Percentiles rank a stretch among this genome's conserved stretches.
phyloP scores from a whole-genome alignment of 371 early-diverging fungal genomes.

The Phascolomyces articulosus region DNA sequence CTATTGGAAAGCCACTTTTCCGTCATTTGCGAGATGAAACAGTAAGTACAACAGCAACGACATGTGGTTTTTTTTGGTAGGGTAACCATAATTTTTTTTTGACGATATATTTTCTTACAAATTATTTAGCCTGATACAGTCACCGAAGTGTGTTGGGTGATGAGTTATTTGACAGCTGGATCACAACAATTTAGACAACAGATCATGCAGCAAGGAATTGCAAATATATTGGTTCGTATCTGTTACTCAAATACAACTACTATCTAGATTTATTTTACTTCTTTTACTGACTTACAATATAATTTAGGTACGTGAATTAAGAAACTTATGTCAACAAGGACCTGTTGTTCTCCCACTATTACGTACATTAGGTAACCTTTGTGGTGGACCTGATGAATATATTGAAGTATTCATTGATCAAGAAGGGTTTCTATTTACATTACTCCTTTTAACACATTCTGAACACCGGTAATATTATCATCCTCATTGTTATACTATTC shows the following conservation, averaged over 20 bases:
- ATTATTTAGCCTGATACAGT: conserved; percentile 60
- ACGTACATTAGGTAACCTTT: conserved; percentile 74
- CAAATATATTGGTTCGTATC: conserved; percentile 5
- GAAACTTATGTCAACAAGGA: conserved; percentile 33
- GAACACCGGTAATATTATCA: conserved; percentile 53
- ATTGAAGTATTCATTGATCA: conserved; percentile 53
- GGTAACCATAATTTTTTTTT: too few relatives aligned
- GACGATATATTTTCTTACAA: too few relatives aligned
- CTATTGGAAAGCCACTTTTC: conserved; percentile 40
- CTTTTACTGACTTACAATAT: too few relatives aligned
- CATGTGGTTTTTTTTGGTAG: conserved; percentile 1
- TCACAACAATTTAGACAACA: conserved; percentile 52
- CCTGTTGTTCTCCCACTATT: conserved; percentile 61
- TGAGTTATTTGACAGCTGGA: conserved; percentile 70
- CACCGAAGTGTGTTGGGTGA: conserved; percentile 75
- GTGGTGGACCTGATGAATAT: conserved; percentile 63
- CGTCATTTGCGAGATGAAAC: conserved; percentile 45
- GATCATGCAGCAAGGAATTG: conserved; percentile 28
- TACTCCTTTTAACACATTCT: conserved; percentile 54
- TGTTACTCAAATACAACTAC: too few relatives aligned
- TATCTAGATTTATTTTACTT: too few relatives aligned
- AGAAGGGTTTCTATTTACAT: conserved; percentile 49
- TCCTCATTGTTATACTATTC: neutral
- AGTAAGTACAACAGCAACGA: conserved; percentile 11
- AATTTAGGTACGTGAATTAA: conserved; percentile 31